A percentile compares a stretch with the other conserved stretches of the same genome.
Conservation (phyloP, 306 rosid species). For the Alnus rubra region DNA sequence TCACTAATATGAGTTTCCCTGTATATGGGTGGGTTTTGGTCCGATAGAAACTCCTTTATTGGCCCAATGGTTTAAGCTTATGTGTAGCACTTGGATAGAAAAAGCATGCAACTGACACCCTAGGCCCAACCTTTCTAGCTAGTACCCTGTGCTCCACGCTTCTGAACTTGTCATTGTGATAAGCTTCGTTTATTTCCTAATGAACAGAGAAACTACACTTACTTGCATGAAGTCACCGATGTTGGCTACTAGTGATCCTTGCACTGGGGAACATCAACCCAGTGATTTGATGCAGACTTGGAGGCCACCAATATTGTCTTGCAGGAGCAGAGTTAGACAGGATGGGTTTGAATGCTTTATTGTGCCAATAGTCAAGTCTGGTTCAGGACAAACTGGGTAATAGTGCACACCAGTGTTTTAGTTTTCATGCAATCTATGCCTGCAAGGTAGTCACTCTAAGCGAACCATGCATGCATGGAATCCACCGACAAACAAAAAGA, state of each 20-base stretch:
- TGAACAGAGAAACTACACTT: background rate
- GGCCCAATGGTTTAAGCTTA: slow-evolving; percentile 51
- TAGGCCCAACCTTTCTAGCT: slow-evolving; percentile 53
- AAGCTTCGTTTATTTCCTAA: slow-evolving; percentile 31
- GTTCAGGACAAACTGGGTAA: slow-evolving; percentile 84
- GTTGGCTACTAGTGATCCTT: slow-evolving; percentile 63
- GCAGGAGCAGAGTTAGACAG: slow-evolving; percentile 62
- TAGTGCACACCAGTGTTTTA: slow-evolving; percentile 64
- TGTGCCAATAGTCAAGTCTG: slow-evolving; percentile 65
- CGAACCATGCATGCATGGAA: no score
- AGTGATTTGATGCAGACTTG: slow-evolving; percentile 66
- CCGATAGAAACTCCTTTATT: slow-evolving; percentile 48
- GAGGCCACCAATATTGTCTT: slow-evolving; percentile 75
- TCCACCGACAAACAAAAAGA: no score
- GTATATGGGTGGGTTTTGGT: slow-evolving; percentile 51
- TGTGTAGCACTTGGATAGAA: slow-evolving; percentile 56
- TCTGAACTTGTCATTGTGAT: slow-evolving; percentile 58
- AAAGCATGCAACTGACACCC: slow-evolving; percentile 72
- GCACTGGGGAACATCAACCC: slow-evolving; percentile 57
- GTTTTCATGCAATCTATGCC: slow-evolving; percentile 61
- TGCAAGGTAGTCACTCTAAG: slow-evolving; percentile 49
- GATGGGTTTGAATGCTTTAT: slow-evolving; percentile 83
- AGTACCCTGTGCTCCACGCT: slow-evolving; percentile 67
- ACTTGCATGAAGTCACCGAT: slow-evolving; percentile 86
- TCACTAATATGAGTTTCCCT: slow-evolving; percentile 52